Evolutionary conservation across 208 protist genomes (phyloP).

Genomic region (Giardia muris): DNA sequence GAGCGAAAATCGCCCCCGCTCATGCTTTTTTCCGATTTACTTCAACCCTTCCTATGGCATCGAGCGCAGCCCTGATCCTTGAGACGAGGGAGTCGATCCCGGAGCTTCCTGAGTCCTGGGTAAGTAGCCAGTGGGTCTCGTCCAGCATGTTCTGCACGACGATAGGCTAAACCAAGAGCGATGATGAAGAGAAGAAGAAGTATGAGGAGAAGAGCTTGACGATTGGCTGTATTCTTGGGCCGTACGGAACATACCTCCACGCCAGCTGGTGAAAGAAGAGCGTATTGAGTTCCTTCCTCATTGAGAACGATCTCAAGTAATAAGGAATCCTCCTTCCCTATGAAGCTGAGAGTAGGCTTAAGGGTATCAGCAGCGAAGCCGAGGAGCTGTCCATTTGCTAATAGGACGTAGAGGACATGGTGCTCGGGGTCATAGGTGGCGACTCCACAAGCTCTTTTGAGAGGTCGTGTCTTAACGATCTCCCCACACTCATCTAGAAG

Average conservation of each 20-base stretch:
- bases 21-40: not conserved
- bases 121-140: too few species aligned
- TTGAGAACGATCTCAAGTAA: not conserved
- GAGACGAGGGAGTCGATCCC: too few species aligned
- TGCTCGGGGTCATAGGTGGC: not conserved
- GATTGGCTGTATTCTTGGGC: not conserved
- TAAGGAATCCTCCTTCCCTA: not conserved
- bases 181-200: not conserved
- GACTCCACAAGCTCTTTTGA: not conserved
- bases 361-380: not conserved
- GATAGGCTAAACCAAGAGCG: not conserved
- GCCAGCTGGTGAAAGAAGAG: not conserved
- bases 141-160: too few species aligned
- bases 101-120: too few species aligned
- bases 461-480: not conserved
- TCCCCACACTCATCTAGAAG: not conserved
- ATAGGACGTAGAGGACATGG: not conserved
- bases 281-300: not conserved
- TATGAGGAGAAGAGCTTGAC: not conserved
- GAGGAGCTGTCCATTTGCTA: not conserved
- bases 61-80: too few species aligned
- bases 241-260: not conserved
- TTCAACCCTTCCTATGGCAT: too few species aligned
- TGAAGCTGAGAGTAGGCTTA: not conserved
- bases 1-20: not conserved